Evolutionary conservation across 352 stramenopile species (phyloP).

Genomic region (Phytophthora meadii): DNA sequence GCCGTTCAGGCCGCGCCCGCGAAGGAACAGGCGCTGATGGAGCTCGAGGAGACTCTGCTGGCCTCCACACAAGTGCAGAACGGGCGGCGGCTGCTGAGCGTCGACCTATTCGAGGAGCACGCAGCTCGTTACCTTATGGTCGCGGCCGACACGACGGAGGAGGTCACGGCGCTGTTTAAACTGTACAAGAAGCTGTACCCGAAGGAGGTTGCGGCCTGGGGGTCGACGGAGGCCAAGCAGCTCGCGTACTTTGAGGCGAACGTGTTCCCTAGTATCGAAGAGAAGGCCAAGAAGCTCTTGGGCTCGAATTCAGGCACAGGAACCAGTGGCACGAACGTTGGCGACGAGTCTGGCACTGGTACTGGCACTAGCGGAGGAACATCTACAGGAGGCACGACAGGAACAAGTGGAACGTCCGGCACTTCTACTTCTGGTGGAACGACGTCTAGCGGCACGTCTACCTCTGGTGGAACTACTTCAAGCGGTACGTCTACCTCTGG

Average conservation of each 20-base stretch:
- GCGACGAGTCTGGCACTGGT: conserved; percentile 17
- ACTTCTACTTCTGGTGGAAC: conserved; percentile 22
- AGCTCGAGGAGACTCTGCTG: conserved; percentile 38
- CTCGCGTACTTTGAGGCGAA: conserved; percentile 72
- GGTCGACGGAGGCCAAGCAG: conserved; percentile 46
- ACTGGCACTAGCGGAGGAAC: conserved; percentile 25
- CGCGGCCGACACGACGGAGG: conserved; percentile 36
- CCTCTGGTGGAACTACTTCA: conserved; percentile 9
- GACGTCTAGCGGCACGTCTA: conserved; percentile 11
- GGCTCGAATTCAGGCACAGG: conserved; percentile 16
- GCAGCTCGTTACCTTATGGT: conserved; percentile 51
- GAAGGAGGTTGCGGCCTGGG: conserved; percentile 48
- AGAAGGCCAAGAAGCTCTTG: conserved; percentile 40
- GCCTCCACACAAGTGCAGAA: conserved; percentile 24
- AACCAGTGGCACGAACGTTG: conserved; percentile 24
- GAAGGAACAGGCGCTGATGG: conserved; percentile 17
- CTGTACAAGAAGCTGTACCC: conserved; percentile 70
- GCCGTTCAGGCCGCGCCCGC: conserved; percentile 16
- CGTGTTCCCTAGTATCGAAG: conserved; percentile 64
- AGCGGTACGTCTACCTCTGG: background rate
- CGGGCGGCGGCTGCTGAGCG: conserved; percentile 32
- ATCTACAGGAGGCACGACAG: conserved; percentile 17
- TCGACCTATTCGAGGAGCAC: conserved; percentile 49
- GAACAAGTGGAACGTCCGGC: conserved; percentile 13
- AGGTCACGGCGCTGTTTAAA: conserved; percentile 66